Evolutionary conservation across 805 yeast species (phyloP).

Genomic region (Ogataea ramenticola): DNA sequence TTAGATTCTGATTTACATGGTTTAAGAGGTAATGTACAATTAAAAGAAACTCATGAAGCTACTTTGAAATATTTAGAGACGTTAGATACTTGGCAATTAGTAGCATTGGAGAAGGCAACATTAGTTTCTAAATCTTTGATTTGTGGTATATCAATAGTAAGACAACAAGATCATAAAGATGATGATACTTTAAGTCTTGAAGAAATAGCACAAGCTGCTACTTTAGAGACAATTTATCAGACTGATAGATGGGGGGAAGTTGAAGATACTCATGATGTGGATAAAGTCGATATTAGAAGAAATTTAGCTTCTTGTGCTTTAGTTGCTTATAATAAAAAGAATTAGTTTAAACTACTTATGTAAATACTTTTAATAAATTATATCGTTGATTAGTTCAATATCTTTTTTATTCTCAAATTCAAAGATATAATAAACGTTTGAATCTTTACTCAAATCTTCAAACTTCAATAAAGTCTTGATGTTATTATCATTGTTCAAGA

Average conservation of each 20-base stretch:
- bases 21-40: conserved; percentile 72
- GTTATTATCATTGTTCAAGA: too few relatives aligned
- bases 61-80: conserved; percentile 58
- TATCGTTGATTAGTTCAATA: background rate
- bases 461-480: too few relatives aligned
- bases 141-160: conserved; percentile 64
- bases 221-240: conserved; percentile 78
- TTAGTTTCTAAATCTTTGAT: conserved; percentile 80
- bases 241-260: conserved; percentile 96
- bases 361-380: background rate
- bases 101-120: conserved; percentile 87
- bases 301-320: conserved; percentile 74
- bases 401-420: background rate
- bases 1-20: conserved; percentile 82
- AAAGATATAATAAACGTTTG: background rate
- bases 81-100: conserved; percentile 69
- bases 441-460: background rate
- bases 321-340: conserved; percentile 27
- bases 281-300: conserved; percentile 80
- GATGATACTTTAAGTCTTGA: conserved; percentile 41
- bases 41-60: conserved; percentile 47
- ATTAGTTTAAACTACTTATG: background rate
- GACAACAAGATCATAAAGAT: conserved; percentile 27
- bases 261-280: conserved; percentile 98
- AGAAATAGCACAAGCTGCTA: conserved; percentile 69